Evolutionary conservation across 805 yeast genomes (phyloP).

Genomic region (Jamesozyma rosinii): DNA sequence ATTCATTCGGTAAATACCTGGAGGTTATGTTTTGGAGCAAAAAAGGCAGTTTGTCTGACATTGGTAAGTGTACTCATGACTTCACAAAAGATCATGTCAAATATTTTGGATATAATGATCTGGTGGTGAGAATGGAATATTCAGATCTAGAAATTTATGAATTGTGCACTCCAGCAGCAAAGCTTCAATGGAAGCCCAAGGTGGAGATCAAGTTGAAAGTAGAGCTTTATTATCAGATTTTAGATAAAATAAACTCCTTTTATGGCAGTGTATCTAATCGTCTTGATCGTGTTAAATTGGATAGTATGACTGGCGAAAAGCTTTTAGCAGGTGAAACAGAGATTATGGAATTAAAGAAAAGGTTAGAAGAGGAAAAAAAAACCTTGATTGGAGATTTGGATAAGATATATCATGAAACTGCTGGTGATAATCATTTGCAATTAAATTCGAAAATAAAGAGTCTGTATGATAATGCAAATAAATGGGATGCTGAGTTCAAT

Average conservation of each 20-base stretch:
- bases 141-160: slow-evolving; percentile 68
- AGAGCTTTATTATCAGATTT: slow-evolving; percentile 47
- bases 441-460: slow-evolving; percentile 61
- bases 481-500: slow-evolving; percentile 78
- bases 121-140: slow-evolving; percentile 72
- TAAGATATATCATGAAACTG: slow-evolving; percentile 43
- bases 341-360: slow-evolving; percentile 48
- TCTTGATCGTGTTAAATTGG: slow-evolving; percentile 64
- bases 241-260: slow-evolving; percentile 45
- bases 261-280: slow-evolving; percentile 67
- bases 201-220: slow-evolving; percentile 60
- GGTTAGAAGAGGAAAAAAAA: slow-evolving; percentile 43
- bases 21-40: slow-evolving; percentile 77
- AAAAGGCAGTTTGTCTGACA: slow-evolving; percentile 43
- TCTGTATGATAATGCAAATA: slow-evolving; percentile 72
- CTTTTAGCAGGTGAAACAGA: slow-evolving; percentile 57
- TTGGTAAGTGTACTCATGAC: slow-evolving; percentile 69
- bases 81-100: slow-evolving; percentile 73
- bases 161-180: slow-evolving; percentile 65
- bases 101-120: slow-evolving; percentile 72
- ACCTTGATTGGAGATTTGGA: slow-evolving; percentile 39
- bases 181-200: slow-evolving; percentile 62
- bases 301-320: slow-evolving; percentile 60
- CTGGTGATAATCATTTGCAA: slow-evolving; percentile 57
- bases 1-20: slow-evolving; percentile 86